Base-by-base conservation (phyloP, 2,329 filamentous ascomycete genomes). In the Monilinia vaccinii-corymbosi region DNA sequence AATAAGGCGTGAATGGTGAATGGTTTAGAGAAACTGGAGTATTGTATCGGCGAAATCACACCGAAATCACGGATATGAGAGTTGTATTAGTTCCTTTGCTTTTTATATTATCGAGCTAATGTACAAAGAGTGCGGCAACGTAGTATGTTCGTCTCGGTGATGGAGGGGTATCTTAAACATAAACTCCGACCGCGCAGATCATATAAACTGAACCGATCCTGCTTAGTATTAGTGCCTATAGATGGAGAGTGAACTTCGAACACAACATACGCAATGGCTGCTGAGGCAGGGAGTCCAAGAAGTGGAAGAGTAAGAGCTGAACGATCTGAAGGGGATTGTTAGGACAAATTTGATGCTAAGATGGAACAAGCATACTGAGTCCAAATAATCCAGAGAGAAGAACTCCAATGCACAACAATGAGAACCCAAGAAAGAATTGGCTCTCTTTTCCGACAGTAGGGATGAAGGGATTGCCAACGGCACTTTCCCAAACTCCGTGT, bases 121-220 rank as follows among this genome's bases (percentile, higher is more conserved):
- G 62, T 71, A 72, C 70, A 72, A 45, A 58, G 8, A 64, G 65
- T 60, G 63, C 60, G 56, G 63, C 62, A 60, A 53, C 13, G 63
- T 67, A 64, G 65, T 65, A 65, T 62, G 65, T 65, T 49, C 64
- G 44, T 49, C 38, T 34, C 28, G 63, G 40, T 58, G 31, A 61
- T 64, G 60, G 58, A 61, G 58, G 59, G 57, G 57, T 62, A 55
- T 61, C 55, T 63, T 73, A 99, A 75, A 99, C 91, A 85, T 99
- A 97, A 72, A 99, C 94, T 74, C 94, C 94, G 73, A 94, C 94
- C 62, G 92, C 94, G 77, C 94, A 99, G 77, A 99, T 97, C 88
- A 97, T 96, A 77, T 94, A 97, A 49, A 99, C 91, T 55, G 93
- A 87, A 69, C 94, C 94, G 75, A 96, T 89, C 55, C 93, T 97